Conservation (phyloP, 106 monocot genomes). For the Acanthochlamys bracteata region DNA sequence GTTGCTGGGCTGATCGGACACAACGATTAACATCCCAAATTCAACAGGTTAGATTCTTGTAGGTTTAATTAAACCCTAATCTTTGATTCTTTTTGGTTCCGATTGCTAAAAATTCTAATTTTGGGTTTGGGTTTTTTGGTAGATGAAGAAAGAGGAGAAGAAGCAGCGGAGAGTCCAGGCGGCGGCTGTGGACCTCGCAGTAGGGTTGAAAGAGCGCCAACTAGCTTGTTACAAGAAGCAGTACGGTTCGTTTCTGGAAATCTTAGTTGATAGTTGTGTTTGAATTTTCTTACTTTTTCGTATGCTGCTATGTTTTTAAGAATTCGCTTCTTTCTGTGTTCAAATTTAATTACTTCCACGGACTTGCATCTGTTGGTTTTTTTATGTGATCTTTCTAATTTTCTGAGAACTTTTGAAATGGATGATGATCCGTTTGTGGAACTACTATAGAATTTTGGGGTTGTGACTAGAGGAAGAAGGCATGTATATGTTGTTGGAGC, state of each 20-base stretch:
- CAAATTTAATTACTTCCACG: no score
- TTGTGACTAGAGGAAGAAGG: no score
- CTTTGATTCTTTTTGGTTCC: not conserved
- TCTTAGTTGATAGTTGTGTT: not conserved
- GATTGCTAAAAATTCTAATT: not conserved
- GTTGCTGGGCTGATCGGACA: no score
- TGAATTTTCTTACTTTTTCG: not conserved
- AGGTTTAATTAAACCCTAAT: not conserved
- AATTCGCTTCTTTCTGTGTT: no score
- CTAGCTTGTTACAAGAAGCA: constrained; percentile 37
- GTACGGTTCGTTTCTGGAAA: constrained; percentile 27
- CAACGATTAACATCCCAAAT: not conserved
- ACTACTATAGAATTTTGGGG: no score
- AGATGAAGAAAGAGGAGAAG: constrained; percentile 37
- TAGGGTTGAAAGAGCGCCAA: constrained; percentile 33
- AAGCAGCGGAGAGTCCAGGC: constrained; percentile 14
- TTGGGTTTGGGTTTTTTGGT: not conserved
- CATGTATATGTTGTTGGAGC: no score
- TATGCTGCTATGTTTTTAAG: no score
- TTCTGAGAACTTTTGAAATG: no score
- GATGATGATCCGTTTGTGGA: no score
- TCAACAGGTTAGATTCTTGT: no score
- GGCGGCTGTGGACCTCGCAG: constrained; percentile 29
- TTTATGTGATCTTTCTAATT: no score
- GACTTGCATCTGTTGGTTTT: no score